phyloP scores from a whole-genome alignment of 192 early-diverging fungal genomes.

The Backusella morwellensis region DNA sequence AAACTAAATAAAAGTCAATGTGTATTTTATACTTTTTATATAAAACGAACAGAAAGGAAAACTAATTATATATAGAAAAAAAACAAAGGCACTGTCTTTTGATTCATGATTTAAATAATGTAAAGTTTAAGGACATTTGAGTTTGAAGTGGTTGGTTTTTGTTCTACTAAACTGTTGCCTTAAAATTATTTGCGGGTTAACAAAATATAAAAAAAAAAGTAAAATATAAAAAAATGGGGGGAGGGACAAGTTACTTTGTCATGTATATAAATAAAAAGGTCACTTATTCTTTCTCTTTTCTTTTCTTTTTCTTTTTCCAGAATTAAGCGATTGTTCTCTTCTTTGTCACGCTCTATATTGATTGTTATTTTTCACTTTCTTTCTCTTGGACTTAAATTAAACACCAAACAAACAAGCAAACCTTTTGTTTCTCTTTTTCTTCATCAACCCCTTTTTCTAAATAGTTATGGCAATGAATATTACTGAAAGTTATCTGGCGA shows the following conservation, averaged over 20 bases:
- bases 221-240: not conserved
- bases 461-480: conserved; percentile 1
- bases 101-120: not conserved
- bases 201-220: not conserved
- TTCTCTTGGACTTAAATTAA: not conserved
- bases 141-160: not conserved
- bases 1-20: not conserved
- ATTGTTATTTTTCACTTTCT: not conserved
- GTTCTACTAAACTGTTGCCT: not conserved
- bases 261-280: conserved; percentile 7
- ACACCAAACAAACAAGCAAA: not conserved
- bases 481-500: not conserved
- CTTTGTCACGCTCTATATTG: not conserved
- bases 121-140: conserved; percentile 1
- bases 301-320: conserved; percentile 5
- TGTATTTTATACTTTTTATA: not conserved
- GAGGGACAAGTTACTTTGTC: not conserved
- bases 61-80: not conserved
- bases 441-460: not conserved
- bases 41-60: not conserved
- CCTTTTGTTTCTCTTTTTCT: not conserved
- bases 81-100: not conserved
- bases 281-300: not conserved
- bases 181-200: not conserved
- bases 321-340: not conserved